Evolutionary conservation across 345 rosid species (phyloP).

Genomic region (Citrus hindsii): DNA sequence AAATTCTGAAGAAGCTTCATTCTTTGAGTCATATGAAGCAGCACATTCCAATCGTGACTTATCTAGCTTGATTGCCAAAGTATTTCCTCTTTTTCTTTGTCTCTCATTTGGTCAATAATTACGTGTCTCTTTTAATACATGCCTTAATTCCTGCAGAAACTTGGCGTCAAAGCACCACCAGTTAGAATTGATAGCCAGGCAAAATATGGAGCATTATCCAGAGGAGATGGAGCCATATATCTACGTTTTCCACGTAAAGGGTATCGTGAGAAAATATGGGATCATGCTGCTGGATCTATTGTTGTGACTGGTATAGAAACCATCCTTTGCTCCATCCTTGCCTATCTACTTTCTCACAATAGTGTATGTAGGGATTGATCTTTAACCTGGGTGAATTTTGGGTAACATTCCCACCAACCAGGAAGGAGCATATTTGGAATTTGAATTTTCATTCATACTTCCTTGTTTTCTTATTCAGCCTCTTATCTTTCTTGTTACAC

Average conservation of each 20-base stretch:
- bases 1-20: conserved; percentile 82
- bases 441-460: neutral
- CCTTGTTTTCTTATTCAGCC: neutral
- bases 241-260: conserved; percentile 80
- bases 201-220: conserved; percentile 84
- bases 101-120: neutral
- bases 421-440: neutral
- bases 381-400: neutral
- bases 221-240: conserved; percentile 97
- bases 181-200: conserved; percentile 96
- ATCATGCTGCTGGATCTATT: conserved; percentile 94
- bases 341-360: neutral
- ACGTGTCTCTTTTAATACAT: neutral
- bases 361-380: neutral
- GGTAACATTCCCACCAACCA: neutral
- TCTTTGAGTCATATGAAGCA: conserved; percentile 88
- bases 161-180: conserved; percentile 88
- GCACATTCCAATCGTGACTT: conserved; percentile 79
- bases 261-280: conserved; percentile 95
- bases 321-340: neutral
- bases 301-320: conserved; percentile 74
- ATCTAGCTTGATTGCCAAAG: conserved; percentile 70
- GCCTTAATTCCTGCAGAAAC: conserved; percentile 54
- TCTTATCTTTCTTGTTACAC: neutral
- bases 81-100: conserved; percentile 18